Conservation (phyloP, 2,329 filamentous ascomycete genomes). For the Daldinia eschscholtzii region DNA sequence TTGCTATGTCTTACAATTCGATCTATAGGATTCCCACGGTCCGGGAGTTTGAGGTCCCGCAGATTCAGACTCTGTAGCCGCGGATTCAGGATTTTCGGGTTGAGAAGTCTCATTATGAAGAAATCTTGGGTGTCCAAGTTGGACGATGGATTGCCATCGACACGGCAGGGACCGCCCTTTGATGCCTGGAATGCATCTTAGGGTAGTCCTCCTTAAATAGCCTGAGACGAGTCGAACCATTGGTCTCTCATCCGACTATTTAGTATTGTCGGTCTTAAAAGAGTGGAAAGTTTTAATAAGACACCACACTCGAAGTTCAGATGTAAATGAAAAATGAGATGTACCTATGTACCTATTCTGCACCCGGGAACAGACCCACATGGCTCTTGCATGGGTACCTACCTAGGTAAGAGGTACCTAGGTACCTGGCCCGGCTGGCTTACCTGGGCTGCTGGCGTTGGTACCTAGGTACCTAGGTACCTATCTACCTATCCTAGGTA, state of each 20-base stretch:
- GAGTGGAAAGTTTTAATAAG: constrained; percentile 4
- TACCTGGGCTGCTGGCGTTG: no score
- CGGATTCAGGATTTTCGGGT: neutral
- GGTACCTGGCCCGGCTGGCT: constrained; percentile 6
- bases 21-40: constrained; percentile 36
- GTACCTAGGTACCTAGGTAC: no score
- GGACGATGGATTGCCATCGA: constrained; percentile 27
- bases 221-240: constrained; percentile 39
- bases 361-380: neutral
- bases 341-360: constrained; percentile 1
- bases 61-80: neutral
- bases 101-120: constrained; percentile 30
- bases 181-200: constrained; percentile 33
- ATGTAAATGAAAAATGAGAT: constrained; percentile 1
- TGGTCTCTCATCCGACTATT: constrained; percentile 4
- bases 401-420: constrained; percentile 5
- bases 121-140: constrained; percentile 15
- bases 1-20: constrained; percentile 41
- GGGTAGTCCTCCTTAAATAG: constrained; percentile 23
- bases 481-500: no score
- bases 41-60: neutral
- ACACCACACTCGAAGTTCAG: constrained; percentile 11
- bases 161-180: constrained; percentile 25
- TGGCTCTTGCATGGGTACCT: constrained; percentile 2
- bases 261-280: neutral